Conservation (phyloP, 163 green algal genomes). For the Scenedesmus sp. region DNA sequence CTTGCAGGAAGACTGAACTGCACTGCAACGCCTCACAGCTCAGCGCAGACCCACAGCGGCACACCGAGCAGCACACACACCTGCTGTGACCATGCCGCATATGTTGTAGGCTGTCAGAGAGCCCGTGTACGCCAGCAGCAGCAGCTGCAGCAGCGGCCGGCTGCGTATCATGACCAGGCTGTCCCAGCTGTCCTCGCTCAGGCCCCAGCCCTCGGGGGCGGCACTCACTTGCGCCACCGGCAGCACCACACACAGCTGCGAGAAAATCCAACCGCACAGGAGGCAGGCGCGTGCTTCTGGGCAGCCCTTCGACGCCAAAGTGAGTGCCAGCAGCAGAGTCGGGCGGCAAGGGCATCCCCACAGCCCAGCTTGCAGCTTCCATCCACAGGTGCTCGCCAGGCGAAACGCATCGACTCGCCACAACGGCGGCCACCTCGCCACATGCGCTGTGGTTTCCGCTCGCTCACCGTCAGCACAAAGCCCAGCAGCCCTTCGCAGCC, state of each 20-base stretch:
- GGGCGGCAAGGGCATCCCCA: too few species aligned
- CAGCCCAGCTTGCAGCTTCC: too few species aligned
- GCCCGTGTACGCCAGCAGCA: slow-evolving; percentile 33
- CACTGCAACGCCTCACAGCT: background rate
- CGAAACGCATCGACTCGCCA: too few species aligned
- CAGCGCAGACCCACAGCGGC: background rate
- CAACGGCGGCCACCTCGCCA: too few species aligned
- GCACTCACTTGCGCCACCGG: background rate
- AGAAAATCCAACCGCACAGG: too few species aligned
- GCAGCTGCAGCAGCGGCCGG: slow-evolving; percentile 35
- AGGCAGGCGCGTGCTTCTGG: background rate
- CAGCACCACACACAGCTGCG: background rate
- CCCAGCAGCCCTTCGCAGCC: slow-evolving; percentile 44
- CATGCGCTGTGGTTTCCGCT: too few species aligned
- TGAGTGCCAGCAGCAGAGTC: too few species aligned
- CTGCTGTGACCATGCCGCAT: slow-evolving; percentile 46
- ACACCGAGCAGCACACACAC: slow-evolving; percentile 10
- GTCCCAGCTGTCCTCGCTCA: slow-evolving; percentile 33
- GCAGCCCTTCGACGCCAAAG: too few species aligned
- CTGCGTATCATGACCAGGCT: background rate
- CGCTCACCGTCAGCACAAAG: slow-evolving; percentile 27
- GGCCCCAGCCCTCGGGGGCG: slow-evolving; percentile 26
- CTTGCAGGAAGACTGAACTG: background rate
- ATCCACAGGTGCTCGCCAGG: too few species aligned
- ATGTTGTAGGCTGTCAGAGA: slow-evolving; percentile 46